These are phyloP conservation scores for Allomyces javanicus DNA, from an alignment of 192 early-diverging fungal genomes.

Conservation along the genomic window DNA sequence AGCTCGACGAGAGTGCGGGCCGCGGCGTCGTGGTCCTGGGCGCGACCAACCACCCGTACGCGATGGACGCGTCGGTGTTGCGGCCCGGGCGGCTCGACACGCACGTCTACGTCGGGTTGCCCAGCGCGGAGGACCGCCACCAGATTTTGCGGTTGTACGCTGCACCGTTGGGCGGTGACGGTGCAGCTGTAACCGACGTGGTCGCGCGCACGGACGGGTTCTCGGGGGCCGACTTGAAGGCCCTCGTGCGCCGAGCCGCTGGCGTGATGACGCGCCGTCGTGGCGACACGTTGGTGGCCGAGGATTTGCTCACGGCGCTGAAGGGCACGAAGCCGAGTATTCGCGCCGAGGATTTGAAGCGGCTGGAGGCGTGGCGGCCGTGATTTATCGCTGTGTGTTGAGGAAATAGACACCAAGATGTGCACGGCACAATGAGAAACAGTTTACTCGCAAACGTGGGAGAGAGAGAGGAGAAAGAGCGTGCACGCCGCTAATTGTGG, in stretches of 20 bases:
- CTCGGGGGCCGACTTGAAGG: slow-evolving; percentile 50
- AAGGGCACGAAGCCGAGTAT: too few relatives aligned
- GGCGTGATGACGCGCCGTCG: background rate
- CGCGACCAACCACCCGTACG: slow-evolving; percentile 63
- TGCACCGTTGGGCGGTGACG: slow-evolving; percentile 10
- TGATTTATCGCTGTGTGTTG: too few relatives aligned
- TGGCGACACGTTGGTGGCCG: background rate
- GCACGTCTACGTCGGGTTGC: slow-evolving; percentile 45
- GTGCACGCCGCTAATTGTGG: too few relatives aligned
- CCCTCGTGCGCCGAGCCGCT: slow-evolving; percentile 18
- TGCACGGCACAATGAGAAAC: too few relatives aligned
- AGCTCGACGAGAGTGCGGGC: slow-evolving; percentile 45
- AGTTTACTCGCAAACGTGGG: too few relatives aligned
- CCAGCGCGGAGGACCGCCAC: slow-evolving; percentile 29
- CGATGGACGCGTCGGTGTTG: slow-evolving; percentile 56
- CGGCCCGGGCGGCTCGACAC: slow-evolving; percentile 73
- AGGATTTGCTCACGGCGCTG: too few relatives aligned
- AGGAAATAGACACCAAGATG: too few relatives aligned
- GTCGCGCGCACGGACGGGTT: slow-evolving; percentile 25
- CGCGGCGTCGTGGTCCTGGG: slow-evolving; percentile 52
- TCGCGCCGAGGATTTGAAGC: too few relatives aligned
- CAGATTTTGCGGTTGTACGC: slow-evolving; percentile 40
- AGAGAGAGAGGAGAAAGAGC: too few relatives aligned
- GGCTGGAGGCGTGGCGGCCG: too few relatives aligned
- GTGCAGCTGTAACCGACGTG: slow-evolving; percentile 16